phyloP scores from a whole-genome alignment of 768 basidiomycete species.

The Collybia mongolica region DNA sequence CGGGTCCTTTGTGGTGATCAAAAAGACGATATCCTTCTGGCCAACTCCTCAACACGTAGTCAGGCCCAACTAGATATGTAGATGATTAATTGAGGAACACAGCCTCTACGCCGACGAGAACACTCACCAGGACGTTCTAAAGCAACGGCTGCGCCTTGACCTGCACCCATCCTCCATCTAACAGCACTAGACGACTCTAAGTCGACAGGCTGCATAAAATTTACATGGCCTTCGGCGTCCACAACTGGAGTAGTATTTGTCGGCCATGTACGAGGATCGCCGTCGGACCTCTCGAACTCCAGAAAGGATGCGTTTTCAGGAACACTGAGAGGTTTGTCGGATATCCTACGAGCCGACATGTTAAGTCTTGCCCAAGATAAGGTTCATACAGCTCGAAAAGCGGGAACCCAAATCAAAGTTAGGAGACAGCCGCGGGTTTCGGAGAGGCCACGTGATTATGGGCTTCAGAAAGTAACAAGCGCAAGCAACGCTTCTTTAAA shows the following conservation, averaged over 20 bases:
- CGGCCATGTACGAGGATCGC: slow-evolving; percentile 53
- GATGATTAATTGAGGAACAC: slow-evolving; percentile 3
- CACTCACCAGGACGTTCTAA: slow-evolving; percentile 52
- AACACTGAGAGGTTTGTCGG: slow-evolving; percentile 26
- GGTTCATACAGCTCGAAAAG: background rate
- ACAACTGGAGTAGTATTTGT: slow-evolving; percentile 49
- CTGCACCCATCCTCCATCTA: slow-evolving; percentile 56
- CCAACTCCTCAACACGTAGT: slow-evolving; percentile 62
- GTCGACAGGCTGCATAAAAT: slow-evolving; percentile 60
- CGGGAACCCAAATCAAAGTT: background rate
- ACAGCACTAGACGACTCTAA: slow-evolving; percentile 49
- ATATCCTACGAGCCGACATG: slow-evolving; percentile 28
- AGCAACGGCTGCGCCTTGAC: slow-evolving; percentile 37
- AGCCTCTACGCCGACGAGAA: background rate
- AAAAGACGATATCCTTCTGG: slow-evolving; percentile 70
- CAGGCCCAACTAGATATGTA: slow-evolving; percentile 39
- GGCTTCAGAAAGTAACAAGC: slow-evolving; percentile 2
- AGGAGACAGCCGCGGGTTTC: too few species aligned
- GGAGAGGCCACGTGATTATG: slow-evolving; percentile 1
- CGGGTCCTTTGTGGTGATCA: slow-evolving; percentile 72
- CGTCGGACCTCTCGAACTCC: slow-evolving; percentile 65
- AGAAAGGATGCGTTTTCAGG: slow-evolving; percentile 55
- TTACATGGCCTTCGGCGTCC: slow-evolving; percentile 64
- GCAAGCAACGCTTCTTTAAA: slow-evolving; percentile 1
- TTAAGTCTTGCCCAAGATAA: background rate